Evolutionary conservation across 2,329 filamentous ascomycete genomes (phyloP).

Genomic region (Fusarium verrucosum): DNA sequence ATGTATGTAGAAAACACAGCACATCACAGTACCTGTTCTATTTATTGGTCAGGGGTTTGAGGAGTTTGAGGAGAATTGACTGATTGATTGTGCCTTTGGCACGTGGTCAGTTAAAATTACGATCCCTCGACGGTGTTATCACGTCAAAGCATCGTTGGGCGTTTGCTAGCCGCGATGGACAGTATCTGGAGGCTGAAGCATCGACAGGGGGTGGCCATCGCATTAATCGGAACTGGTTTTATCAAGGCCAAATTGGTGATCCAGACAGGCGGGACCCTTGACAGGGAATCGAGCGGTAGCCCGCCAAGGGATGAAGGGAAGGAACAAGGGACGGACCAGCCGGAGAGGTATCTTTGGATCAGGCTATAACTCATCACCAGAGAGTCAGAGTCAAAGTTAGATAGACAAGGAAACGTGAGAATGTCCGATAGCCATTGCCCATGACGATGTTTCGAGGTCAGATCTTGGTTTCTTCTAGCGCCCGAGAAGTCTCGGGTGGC

Average conservation of each 20-base stretch:
- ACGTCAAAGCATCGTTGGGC: constrained; percentile 20
- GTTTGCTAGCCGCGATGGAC: constrained; percentile 24
- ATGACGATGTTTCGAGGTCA: constrained; percentile 23
- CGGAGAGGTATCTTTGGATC: constrained; percentile 4
- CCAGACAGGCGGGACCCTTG: constrained; percentile 29
- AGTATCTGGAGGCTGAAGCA: constrained; percentile 21
- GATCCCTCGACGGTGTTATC: constrained; percentile 11
- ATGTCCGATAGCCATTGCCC: constrained; percentile 4
- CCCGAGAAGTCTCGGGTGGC: constrained; percentile 28
- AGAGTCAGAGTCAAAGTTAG: background rate
- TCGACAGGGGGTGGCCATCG: constrained; percentile 21
- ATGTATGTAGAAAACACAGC: background rate
- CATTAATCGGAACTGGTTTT: constrained; percentile 23
- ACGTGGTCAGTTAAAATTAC: background rate
- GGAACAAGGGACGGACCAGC: background rate
- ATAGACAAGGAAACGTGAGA: background rate
- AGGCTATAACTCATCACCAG: background rate
- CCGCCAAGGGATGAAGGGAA: background rate
- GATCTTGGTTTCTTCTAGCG: constrained; percentile 29
- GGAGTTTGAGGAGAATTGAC: background rate
- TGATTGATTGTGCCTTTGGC: background rate
- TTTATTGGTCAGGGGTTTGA: background rate
- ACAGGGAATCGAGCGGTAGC: constrained; percentile 31
- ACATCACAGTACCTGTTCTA: background rate
- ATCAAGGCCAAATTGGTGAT: constrained; percentile 34